Evolutionary conservation across 2,329 filamentous ascomycete species (phyloP), one percentile per base, ranked within the genome.

Genomic region (Paramyrothecium sp.): DNA sequence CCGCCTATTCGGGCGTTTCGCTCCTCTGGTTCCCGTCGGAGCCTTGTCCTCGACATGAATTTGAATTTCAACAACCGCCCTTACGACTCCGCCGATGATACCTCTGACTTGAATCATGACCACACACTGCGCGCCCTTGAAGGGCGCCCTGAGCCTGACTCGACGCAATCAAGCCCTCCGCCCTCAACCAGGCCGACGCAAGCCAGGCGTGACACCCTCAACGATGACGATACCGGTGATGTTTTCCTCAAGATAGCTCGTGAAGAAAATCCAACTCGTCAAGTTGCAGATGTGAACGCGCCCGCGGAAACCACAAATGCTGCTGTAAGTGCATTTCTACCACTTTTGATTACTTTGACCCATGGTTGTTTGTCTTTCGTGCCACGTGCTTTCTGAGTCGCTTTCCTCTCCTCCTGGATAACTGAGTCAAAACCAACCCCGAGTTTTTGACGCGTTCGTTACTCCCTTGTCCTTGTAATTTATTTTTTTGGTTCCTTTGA

Each of bases 191-290:
- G 38, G 13, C 38, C 38, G 38, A 44, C 13, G 13, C n/a, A 16
- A 16, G 71, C 71, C 16, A 52, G 70, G 61, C 62, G 70, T 16
- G 49, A 51, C 64, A 60, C 72, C 65, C 50, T 67, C 65, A 57
- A 64, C 11, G 67, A 81, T 53, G 83, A 86, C 55, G 83, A 85
- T 61, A 82, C 78, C 3, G 81, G 81, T 44, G 84, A 87, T 60
- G 73, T 86, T 46, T 87, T 86, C 61, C 77, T 87, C 58, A 80
- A 76, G 55, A 86, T 87, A 58, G 83, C 84, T 13, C 75, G 79
- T 12, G 82, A 86, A 58, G 82, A 85, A 60, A 62, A 44, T 44
- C 13, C 77, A 16, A 65, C 69, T 17, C 75, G 73, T 51, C 77
- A 74, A 53, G 64, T 67, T 19, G 59, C 65, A 10, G 73, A 76